Conservation (phyloP, 2,329 filamentous ascomycete genomes). For the Claviceps pazoutovae region DNA sequence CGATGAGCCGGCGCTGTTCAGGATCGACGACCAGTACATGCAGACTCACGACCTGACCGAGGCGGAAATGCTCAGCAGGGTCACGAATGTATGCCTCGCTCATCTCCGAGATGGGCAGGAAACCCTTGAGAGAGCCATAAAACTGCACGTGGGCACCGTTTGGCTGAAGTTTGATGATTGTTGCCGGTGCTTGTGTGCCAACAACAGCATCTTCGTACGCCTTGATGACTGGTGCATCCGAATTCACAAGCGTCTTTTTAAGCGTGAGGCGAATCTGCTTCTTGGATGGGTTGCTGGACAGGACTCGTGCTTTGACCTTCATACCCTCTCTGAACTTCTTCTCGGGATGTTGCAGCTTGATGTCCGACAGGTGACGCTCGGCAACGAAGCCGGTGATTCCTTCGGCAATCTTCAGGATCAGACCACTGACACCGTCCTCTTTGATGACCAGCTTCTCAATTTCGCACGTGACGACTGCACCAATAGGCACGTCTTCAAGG, state of each 20-base stretch:
- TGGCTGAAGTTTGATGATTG: slow-evolving; percentile 65
- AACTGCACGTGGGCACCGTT: slow-evolving; percentile 85
- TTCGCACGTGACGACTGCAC: slow-evolving; percentile 65
- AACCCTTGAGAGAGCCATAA: slow-evolving; percentile 70
- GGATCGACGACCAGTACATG: slow-evolving; percentile 72
- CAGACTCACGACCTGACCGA: slow-evolving; percentile 83
- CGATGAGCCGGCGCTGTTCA: slow-evolving; percentile 56
- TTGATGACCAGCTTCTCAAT: slow-evolving; percentile 76
- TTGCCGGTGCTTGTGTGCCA: slow-evolving; percentile 71
- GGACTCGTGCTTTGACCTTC: slow-evolving; percentile 69
- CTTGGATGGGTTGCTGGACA: slow-evolving; percentile 64
- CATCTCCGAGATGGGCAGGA: slow-evolving; percentile 91
- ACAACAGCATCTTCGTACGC: slow-evolving; percentile 60
- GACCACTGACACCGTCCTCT: slow-evolving; percentile 60
- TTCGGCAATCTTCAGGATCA: slow-evolving; percentile 74
- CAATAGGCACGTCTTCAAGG: slow-evolving; percentile 78
- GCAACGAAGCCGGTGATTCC: slow-evolving; percentile 81
- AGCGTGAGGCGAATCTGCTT: slow-evolving; percentile 74
- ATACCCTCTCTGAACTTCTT: slow-evolving; percentile 88
- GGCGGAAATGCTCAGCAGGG: slow-evolving; percentile 74
- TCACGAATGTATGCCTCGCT: slow-evolving; percentile 91
- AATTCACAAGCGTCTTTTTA: slow-evolving; percentile 91
- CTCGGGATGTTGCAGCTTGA: slow-evolving; percentile 79
- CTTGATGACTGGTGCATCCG: slow-evolving; percentile 65
- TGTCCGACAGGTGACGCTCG: slow-evolving; percentile 77